Conservation (phyloP, 352 stramenopile species). For the Pythium grandisporangium region DNA sequence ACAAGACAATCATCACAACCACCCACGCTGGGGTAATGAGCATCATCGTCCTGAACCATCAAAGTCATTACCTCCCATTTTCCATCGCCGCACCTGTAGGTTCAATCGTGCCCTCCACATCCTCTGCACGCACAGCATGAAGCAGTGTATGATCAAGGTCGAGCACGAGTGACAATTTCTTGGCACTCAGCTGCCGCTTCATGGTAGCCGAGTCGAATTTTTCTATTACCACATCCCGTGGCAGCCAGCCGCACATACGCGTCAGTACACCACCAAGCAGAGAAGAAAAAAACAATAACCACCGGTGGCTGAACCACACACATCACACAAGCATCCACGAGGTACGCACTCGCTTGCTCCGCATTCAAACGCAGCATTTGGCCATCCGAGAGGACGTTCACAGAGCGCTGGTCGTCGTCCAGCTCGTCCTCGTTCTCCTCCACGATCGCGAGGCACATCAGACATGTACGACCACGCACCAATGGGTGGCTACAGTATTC, state of each 20-base stretch:
- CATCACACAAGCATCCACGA: conserved; percentile 38
- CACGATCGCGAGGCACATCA: conserved; percentile 72
- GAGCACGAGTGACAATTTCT: conserved; percentile 93
- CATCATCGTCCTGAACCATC: no score
- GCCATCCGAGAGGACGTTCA: conserved; percentile 75
- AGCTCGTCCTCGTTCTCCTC: conserved; percentile 59
- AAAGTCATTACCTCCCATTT: no score
- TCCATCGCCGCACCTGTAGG: conserved; percentile 50
- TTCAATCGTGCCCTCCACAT: conserved; percentile 48
- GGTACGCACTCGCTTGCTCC: conserved; percentile 91
- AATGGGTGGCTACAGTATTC: conserved; percentile 78
- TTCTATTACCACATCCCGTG: conserved; percentile 39
- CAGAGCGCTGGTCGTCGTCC: conserved; percentile 36
- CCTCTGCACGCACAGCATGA: conserved; percentile 83
- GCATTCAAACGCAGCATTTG: conserved; percentile 93
- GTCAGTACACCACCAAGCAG: no score
- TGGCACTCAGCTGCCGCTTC: conserved; percentile 72
- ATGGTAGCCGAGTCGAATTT: conserved; percentile 84
- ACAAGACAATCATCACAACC: conserved; percentile 1
- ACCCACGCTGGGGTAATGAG: no score
- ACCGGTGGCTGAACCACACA: conserved; percentile 4
- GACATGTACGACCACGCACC: conserved; percentile 60
- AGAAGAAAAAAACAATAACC: no score
- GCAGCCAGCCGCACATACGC: no score
- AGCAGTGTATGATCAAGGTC: conserved; percentile 97